These are phyloP conservation scores for Epichloe hybrida DNA, from an alignment of 2,329 filamentous ascomycete species.

Conservation along the genomic window DNA sequence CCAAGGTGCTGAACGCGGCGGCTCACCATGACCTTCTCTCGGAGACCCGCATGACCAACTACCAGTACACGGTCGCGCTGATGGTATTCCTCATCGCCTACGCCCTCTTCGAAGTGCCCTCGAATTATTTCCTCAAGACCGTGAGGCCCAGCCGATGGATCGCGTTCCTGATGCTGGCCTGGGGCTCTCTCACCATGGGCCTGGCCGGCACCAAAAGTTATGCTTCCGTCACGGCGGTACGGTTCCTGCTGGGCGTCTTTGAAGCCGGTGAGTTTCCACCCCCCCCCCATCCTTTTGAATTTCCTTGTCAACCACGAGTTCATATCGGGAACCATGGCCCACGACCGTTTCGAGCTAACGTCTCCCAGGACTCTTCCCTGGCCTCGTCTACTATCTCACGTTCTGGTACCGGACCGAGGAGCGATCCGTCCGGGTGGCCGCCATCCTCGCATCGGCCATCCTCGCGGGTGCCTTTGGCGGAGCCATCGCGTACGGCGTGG, in stretches of 20 bases:
- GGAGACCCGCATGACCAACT: conserved; percentile 46
- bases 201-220: conserved; percentile 52
- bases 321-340: not conserved
- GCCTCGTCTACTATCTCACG: conserved; percentile 52
- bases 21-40: conserved; percentile 47
- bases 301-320: too few relatives aligned
- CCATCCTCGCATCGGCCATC: conserved; percentile 56
- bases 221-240: conserved; percentile 48
- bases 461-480: conserved; percentile 62
- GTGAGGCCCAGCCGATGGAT: conserved; percentile 50
- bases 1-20: conserved; percentile 49
- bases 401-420: conserved; percentile 63
- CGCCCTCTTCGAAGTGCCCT: conserved; percentile 48
- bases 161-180: conserved; percentile 50
- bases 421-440: conserved; percentile 54
- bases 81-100: conserved; percentile 50
- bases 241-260: conserved; percentile 53
- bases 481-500: conserved; percentile 58
- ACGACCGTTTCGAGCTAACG: conserved; percentile 37
- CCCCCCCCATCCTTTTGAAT: too few relatives aligned
- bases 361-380: conserved; percentile 36
- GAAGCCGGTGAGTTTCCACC: conserved; percentile 41
- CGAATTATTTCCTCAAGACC: conserved; percentile 53
- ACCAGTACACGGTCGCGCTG: conserved; percentile 46
- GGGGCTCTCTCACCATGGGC: conserved; percentile 54